phyloP scores from a whole-genome alignment of 2,329 filamentous ascomycete genomes.

The Ascochyta lentis region DNA sequence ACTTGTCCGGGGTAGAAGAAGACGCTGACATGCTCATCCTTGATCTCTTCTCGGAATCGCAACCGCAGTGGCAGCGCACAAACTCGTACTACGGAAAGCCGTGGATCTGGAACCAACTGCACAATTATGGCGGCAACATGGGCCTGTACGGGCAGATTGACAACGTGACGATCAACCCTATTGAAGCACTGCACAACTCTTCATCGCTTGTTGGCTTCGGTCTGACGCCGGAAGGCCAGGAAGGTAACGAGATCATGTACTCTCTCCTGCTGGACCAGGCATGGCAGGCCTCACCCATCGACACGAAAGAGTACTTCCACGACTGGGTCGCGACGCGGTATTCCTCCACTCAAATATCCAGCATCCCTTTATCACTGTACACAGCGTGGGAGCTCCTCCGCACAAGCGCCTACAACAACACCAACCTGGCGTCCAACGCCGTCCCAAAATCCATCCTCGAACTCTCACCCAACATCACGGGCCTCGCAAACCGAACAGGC shows the following conservation, averaged over 20 bases:
- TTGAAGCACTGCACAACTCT: conserved; percentile 53
- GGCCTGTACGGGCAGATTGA: conserved; percentile 59
- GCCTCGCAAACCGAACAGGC: conserved; percentile 51
- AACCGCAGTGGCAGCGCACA: conserved; percentile 60
- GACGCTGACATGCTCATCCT: conserved; percentile 59
- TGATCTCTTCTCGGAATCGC: conserved; percentile 59
- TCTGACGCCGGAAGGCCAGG: conserved; percentile 58
- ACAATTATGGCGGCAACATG: conserved; percentile 59
- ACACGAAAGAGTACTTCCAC: conserved; percentile 55
- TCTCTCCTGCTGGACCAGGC: conserved; percentile 60
- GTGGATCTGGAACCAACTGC: conserved; percentile 63
- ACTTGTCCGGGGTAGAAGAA: conserved; percentile 54
- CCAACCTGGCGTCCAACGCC: conserved; percentile 50
- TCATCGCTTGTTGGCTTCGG: conserved; percentile 57
- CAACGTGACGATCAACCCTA: conserved; percentile 57
- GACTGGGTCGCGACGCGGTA: conserved; percentile 57
- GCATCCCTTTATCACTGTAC: conserved; percentile 43
- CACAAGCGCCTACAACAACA: conserved; percentile 58
- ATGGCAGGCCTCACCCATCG: conserved; percentile 54
- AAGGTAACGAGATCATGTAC: conserved; percentile 62
- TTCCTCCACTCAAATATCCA: conserved; percentile 3
- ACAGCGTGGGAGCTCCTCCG: conserved; percentile 57
- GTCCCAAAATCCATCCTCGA: conserved; percentile 58
- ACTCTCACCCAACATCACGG: conserved; percentile 52
- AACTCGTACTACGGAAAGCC: conserved; percentile 60